These are phyloP conservation scores for Coemansia interrupta DNA, from an alignment of 192 early-diverging fungal species.

Conservation along the genomic window DNA sequence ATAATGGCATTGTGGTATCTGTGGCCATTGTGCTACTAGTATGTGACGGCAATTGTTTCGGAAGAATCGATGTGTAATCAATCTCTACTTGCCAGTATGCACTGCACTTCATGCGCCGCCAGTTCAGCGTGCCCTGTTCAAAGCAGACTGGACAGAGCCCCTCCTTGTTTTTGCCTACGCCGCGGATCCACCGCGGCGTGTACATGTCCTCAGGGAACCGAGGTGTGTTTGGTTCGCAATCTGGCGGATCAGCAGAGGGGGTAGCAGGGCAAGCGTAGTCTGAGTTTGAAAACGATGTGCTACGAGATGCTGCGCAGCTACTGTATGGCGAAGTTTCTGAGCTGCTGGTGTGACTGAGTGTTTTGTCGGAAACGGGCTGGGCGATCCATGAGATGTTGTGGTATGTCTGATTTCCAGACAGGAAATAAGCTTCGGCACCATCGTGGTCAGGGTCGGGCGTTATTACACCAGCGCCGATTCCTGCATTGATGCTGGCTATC, in stretches of 20 bases:
- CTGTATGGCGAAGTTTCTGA: not conserved
- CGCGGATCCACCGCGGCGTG: conserved; percentile 54
- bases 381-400: not conserved
- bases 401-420: not conserved
- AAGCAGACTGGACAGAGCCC: conserved; percentile 53
- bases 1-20: no score
- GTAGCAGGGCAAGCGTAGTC: not conserved
- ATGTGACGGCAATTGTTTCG: no score
- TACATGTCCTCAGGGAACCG: conserved; percentile 47
- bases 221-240: conserved; percentile 35
- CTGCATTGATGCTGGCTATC: conserved; percentile 11
- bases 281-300: conserved; percentile 6
- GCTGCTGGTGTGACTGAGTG: not conserved
- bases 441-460: not conserved
- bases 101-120: conserved; percentile 55
- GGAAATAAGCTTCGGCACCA: not conserved
- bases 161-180: conserved; percentile 48
- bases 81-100: conserved; percentile 51
- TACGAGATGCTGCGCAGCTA: not conserved
- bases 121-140: conserved; percentile 23
- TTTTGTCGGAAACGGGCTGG: not conserved
- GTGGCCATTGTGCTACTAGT: no score
- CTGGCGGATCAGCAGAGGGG: not conserved
- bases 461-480: conserved; percentile 9
- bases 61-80: not conserved